Evolutionary conservation across 1,139 yeast species (phyloP), one percentile per base, ranked within the genome.

Genomic region (Pichia kudriavzevii): DNA sequence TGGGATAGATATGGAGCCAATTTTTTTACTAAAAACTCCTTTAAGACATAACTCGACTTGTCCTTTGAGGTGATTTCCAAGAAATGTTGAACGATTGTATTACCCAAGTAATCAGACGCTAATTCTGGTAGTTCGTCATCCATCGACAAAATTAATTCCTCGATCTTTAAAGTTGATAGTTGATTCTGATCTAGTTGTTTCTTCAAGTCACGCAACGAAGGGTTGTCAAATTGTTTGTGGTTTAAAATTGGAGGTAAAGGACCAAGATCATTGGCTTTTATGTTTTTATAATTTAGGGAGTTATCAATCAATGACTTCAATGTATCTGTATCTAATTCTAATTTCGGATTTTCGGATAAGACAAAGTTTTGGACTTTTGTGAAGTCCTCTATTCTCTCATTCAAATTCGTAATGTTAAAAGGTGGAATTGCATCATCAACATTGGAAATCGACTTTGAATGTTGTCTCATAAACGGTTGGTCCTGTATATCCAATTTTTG

Each of bases 41-140:
- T 83, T 38, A 87, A 67, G 7, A 78, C 67, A 22, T 81, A 76
- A 3, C 85, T 74, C n/a, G n/a, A n/a, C n/a, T n/a, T n/a, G n/a
- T n/a, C n/a, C n/a, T n/a, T n/a, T n/a, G n/a, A n/a, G 32, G 88
- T 73, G 35, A 70, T 63, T 36, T 83, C 80, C 52, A 88, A 88
- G 27, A 91, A 60, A 56, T 87, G 88, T 59, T 91, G 99, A 12
- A 91, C 94, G 35, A 93, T 83, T 0, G 98, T 91, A 55, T 91
- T 91, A 16, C 99, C 99, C 42, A 93, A 66, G 53, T 91, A 91
- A 58, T 91, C 99, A 42, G 91, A 79, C 27, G 95, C 77, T 39
- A 91, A 67, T 54, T 85, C 95, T 1, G 97, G 95, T 42, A 93
- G 69, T 58, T 91, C 97, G 45, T 77, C 81, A 46, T 84, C 63